A percentile compares a stretch with the other conserved stretches of the same genome.
phyloP scores from a whole-genome alignment of 2,329 filamentous ascomycete genomes.

The Fusarium piperis region DNA sequence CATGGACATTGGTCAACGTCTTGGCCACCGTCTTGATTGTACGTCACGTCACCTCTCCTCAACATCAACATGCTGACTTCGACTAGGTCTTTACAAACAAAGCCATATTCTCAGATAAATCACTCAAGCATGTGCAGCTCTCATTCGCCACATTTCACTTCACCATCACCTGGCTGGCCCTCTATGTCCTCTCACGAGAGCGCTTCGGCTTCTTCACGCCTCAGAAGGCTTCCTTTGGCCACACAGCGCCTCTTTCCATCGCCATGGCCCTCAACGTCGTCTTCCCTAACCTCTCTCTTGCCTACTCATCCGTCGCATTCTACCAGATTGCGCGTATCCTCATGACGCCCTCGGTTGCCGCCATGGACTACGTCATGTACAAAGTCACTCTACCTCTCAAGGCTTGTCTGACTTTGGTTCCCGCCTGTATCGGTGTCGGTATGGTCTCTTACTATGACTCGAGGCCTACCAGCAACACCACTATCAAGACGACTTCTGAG shows the following conservation, averaged over 20 bases:
- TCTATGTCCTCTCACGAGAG: constrained; percentile 70
- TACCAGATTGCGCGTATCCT: constrained; percentile 76
- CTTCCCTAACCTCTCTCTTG: constrained; percentile 73
- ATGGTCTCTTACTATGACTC: constrained; percentile 76
- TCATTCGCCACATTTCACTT: constrained; percentile 76
- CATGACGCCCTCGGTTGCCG: constrained; percentile 70
- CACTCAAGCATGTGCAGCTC: constrained; percentile 69
- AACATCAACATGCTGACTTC: constrained; percentile 22
- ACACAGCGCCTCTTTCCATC: constrained; percentile 70
- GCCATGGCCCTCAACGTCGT: constrained; percentile 77
- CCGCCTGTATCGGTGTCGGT: constrained; percentile 71
- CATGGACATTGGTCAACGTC: constrained; percentile 70
- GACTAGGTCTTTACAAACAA: constrained; percentile 76
- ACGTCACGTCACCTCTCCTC: constrained; percentile 36
- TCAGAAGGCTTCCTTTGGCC: constrained; percentile 62
- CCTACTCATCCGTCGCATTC: constrained; percentile 74
- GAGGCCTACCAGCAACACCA: constrained; percentile 57
- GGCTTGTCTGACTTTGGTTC: constrained; percentile 66
- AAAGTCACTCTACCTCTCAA: constrained; percentile 62
- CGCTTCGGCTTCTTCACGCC: constrained; percentile 67
- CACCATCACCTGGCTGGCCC: constrained; percentile 70
- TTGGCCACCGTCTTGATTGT: constrained; percentile 72
- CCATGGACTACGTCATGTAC: constrained; percentile 73
- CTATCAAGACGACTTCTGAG: constrained; percentile 64
- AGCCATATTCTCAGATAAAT: constrained; percentile 69